Evolutionary conservation across 257 asterid genomes (phyloP).

Genomic region (Leonotis leonurus): DNA sequence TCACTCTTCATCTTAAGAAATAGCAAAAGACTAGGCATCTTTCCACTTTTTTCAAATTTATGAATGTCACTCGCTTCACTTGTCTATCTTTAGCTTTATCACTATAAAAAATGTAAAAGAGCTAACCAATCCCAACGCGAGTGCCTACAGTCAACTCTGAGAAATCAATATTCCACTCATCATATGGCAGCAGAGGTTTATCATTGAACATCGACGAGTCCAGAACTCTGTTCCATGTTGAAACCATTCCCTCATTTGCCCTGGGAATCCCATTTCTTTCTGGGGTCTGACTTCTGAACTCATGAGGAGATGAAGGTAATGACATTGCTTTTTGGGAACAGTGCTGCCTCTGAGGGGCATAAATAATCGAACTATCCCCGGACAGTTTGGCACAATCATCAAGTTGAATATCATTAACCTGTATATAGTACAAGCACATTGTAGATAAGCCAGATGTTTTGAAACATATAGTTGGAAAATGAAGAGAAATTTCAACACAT

Average conservation of each 20-base stretch:
- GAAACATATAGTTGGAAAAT: not conserved
- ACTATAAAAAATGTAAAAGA: constrained; percentile 4
- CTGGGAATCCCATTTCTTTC: constrained; percentile 27
- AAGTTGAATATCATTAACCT: constrained; percentile 21
- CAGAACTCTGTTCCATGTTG: constrained; percentile 83
- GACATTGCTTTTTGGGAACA: constrained; percentile 61
- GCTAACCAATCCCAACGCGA: constrained; percentile 94
- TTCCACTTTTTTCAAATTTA: not conserved
- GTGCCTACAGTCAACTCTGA: constrained; percentile 83
- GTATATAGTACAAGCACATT: constrained; percentile 23
- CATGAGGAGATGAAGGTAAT: constrained; percentile 96
- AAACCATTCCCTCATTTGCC: constrained; percentile 57
- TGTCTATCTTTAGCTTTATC: constrained; percentile 1
- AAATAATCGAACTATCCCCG: constrained; percentile 17
- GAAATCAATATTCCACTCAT: constrained; percentile 91
- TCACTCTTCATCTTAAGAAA: not conserved
- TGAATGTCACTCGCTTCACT: constrained; percentile 1
- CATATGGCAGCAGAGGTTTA: constrained; percentile 74
- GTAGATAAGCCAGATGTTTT: not conserved
- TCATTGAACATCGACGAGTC: constrained; percentile 72
- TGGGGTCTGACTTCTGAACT: constrained; percentile 53
- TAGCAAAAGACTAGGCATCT: not conserved
- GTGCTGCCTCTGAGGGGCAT: constrained; percentile 30
- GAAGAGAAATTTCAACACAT: not conserved
- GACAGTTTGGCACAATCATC: constrained; percentile 24